phyloP scores from a whole-genome alignment of 495 filamentous ascomycete genomes.

The Penicillium fimorum region DNA sequence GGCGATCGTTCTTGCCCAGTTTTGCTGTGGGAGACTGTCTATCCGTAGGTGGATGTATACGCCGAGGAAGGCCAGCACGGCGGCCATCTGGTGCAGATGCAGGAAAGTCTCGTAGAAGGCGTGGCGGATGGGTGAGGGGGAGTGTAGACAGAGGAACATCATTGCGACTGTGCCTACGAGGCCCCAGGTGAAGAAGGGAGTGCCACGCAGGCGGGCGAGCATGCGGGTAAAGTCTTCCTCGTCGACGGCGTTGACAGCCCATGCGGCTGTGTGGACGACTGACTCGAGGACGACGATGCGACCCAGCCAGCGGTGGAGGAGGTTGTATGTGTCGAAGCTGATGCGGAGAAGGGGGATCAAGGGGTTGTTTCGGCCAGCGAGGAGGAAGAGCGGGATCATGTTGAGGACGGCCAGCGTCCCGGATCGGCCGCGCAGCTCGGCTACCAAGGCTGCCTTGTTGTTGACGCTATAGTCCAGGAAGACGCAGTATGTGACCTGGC shows the following conservation, averaged over 20 bases:
- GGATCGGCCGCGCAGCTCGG: constrained; percentile 76
- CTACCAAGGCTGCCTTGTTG: constrained; percentile 51
- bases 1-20: constrained; percentile 60
- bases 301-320: constrained; percentile 93
- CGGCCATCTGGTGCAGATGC: constrained; percentile 69
- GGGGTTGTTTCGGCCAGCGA: constrained; percentile 90
- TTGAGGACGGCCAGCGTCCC: constrained; percentile 82
- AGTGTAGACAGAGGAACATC: constrained; percentile 64
- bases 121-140: constrained; percentile 73
- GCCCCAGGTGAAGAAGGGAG: constrained; percentile 58
- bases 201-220: constrained; percentile 56
- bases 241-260: constrained; percentile 52
- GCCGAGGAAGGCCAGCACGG: constrained; percentile 60
- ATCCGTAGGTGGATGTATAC: constrained; percentile 69
- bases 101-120: constrained; percentile 92
- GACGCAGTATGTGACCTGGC: constrained; percentile 77
- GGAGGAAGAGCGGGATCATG: constrained; percentile 85
- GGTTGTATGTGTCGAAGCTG: constrained; percentile 95
- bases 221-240: constrained; percentile 51
- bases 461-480: constrained; percentile 63
- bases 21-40: constrained; percentile 57
- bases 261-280: constrained; percentile 72
- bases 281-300: constrained; percentile 78
- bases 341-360: constrained; percentile 79
- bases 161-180: constrained; percentile 55